Percentiles rank a stretch among this genome's conserved stretches.
phyloP scores from a whole-genome alignment of 306 rosid species.

The Citrullus colocynthis region DNA sequence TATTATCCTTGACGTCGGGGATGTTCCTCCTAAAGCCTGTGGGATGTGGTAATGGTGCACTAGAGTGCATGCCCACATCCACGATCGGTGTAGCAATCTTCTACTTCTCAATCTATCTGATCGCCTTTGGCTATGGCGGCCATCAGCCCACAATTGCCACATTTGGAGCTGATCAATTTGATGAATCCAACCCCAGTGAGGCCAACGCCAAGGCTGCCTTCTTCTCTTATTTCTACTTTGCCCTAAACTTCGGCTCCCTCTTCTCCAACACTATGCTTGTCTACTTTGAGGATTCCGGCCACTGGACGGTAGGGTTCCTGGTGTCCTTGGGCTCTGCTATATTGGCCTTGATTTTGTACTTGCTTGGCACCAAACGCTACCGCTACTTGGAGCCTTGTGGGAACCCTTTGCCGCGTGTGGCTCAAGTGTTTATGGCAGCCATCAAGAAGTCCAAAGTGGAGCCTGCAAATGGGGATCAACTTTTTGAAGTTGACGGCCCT shows the following conservation, averaged over 20 bases:
- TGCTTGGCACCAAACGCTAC: slow-evolving; percentile 19
- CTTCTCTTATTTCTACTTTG: slow-evolving; percentile 45
- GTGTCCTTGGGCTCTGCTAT: slow-evolving; percentile 34
- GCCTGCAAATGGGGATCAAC: slow-evolving; percentile 8
- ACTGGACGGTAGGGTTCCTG: slow-evolving; percentile 37
- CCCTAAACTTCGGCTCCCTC: slow-evolving; percentile 44
- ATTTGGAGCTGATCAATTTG: slow-evolving; percentile 51
- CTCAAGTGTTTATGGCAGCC: slow-evolving; percentile 31
- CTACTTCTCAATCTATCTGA: slow-evolving; percentile 38
- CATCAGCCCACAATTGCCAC: slow-evolving; percentile 55
- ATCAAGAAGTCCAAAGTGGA: slow-evolving; percentile 24
- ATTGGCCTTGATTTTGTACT: slow-evolving; percentile 22
- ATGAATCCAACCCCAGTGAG: slow-evolving; percentile 8
- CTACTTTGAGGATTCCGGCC: slow-evolving; percentile 33
- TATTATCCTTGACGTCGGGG: slow-evolving; percentile 29
- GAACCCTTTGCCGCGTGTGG: slow-evolving; percentile 34
- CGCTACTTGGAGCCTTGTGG: slow-evolving; percentile 26
- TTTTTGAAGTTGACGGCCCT: slow-evolving; percentile 35
- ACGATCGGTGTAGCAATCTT: slow-evolving; percentile 17
- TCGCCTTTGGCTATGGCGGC: slow-evolving; percentile 54
- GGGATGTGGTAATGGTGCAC: slow-evolving; percentile 27
- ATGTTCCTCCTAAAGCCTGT: slow-evolving; percentile 24
- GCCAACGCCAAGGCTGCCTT: slow-evolving; percentile 18
- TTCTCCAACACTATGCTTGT: slow-evolving; percentile 49
- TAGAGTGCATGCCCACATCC: slow-evolving; percentile 20